Evolutionary conservation across 2,329 filamentous ascomycete genomes (phyloP).

Genomic region (Aspergillus luchuensis): DNA sequence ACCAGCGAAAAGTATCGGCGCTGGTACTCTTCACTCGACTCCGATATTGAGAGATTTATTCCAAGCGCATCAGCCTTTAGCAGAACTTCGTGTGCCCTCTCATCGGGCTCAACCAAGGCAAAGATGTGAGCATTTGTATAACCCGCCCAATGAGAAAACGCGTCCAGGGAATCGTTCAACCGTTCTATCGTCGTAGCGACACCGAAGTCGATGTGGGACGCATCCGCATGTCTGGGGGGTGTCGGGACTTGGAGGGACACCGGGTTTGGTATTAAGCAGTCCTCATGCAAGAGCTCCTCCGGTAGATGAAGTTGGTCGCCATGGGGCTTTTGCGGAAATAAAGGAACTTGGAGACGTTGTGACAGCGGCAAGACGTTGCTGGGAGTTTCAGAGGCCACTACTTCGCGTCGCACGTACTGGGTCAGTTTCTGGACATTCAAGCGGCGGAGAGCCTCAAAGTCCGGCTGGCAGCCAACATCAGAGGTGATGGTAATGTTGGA

Average conservation of each 20-base stretch:
- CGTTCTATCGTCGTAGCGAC: constrained; percentile 58
- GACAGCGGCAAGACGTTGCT: constrained; percentile 27
- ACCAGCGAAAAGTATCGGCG: constrained; percentile 62
- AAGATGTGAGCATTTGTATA: constrained; percentile 56
- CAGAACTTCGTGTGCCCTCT: constrained; percentile 31
- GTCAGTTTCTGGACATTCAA: constrained; percentile 31
- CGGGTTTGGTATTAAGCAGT: constrained; percentile 47
- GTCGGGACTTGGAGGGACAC: constrained; percentile 52
- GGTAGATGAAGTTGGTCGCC: constrained; percentile 2
- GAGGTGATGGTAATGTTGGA: constrained; percentile 36
- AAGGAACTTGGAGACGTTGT: constrained; percentile 30
- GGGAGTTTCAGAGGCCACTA: constrained; percentile 28
- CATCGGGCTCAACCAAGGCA: constrained; percentile 52
- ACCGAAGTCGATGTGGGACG: constrained; percentile 58
- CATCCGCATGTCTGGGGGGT: constrained; percentile 48
- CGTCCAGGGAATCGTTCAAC: constrained; percentile 53
- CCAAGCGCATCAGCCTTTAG: constrained; percentile 39
- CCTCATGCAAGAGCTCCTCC: constrained; percentile 25
- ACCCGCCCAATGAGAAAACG: constrained; percentile 60
- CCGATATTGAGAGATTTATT: constrained; percentile 46
- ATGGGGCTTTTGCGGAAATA: constrained; percentile 23
- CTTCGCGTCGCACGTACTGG: constrained; percentile 35
- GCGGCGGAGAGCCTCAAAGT: constrained; percentile 27
- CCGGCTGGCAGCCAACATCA: constrained; percentile 31
- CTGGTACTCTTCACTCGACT: constrained; percentile 41